A percentile compares a stretch with the other conserved stretches of the same genome.
Conservation (phyloP, 2,329 filamentous ascomycete species). For the Mollisia scopiformis region DNA sequence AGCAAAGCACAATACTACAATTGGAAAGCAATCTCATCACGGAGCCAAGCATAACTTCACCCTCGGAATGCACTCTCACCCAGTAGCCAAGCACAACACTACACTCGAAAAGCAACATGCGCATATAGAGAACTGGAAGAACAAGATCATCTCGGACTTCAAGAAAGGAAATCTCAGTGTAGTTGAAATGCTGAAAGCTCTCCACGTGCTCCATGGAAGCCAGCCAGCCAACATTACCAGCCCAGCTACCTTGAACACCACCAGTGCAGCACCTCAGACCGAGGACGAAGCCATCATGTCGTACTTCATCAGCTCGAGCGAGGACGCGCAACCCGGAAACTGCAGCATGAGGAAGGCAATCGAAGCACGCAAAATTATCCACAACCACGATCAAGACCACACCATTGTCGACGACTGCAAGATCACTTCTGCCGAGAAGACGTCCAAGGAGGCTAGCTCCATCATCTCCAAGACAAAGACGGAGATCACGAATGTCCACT, state of each 20-base stretch:
- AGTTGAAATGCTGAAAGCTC: no score
- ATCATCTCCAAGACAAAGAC: neutral
- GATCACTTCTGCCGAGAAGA: neutral
- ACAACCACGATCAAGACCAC: neutral
- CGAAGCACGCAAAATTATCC: neutral
- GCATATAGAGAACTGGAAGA: neutral
- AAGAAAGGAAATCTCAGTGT: neutral
- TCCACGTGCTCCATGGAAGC: no score
- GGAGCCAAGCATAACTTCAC: no score
- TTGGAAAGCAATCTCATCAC: no score
- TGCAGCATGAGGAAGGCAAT: neutral
- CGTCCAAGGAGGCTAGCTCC: neutral
- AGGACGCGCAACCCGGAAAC: neutral
- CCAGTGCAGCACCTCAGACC: neutral
- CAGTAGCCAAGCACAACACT: neutral
- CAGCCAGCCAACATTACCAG: no score
- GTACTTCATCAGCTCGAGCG: neutral
- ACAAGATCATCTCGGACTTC: neutral
- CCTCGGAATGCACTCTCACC: neutral
- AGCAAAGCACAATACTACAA: neutral
- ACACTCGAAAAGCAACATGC: neutral
- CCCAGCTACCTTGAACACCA: neutral
- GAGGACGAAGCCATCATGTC: neutral
- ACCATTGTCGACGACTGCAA: neutral
- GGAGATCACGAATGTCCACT: neutral